Percentiles rank a stretch among this genome's conserved stretches.
phyloP scores from a whole-genome alignment of 805 yeast genomes.

The Kazachstania bromeliacearum region DNA sequence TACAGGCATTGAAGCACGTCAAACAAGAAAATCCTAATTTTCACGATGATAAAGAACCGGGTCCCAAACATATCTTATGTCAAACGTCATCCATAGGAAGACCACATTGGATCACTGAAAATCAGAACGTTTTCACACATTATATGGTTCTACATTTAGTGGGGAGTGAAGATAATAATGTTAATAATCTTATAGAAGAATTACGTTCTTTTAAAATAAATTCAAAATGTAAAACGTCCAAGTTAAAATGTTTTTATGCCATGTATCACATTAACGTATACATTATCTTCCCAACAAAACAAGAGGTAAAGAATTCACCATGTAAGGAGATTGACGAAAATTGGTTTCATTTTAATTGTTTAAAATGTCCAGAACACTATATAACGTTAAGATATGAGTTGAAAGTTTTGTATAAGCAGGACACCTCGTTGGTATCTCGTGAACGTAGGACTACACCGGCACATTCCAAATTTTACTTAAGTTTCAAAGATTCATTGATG shows the following conservation, averaged over 20 bases:
- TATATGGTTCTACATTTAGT: slow-evolving; percentile 21
- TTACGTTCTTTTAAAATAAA: too few species aligned
- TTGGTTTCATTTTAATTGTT: slow-evolving; percentile 24
- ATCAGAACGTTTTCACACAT: slow-evolving; percentile 18
- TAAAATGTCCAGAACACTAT: slow-evolving; percentile 9
- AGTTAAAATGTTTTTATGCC: too few species aligned
- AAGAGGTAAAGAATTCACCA: slow-evolving; percentile 17
- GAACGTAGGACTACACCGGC: slow-evolving; percentile 32
- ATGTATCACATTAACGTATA: slow-evolving; percentile 12
- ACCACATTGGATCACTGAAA: slow-evolving; percentile 9
- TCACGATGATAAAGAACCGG: too few species aligned
- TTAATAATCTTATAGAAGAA: too few species aligned
- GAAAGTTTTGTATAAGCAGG: slow-evolving; percentile 19
- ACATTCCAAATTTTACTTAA: slow-evolving; percentile 60
- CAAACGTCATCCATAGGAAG: slow-evolving; percentile 31
- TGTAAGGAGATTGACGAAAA: slow-evolving; percentile 17
- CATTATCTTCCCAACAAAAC: slow-evolving; percentile 21
- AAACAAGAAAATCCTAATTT: too few species aligned
- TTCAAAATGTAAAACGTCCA: too few species aligned
- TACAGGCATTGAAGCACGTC: too few species aligned
- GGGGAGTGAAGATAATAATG: too few species aligned
- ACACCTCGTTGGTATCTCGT: slow-evolving; percentile 2
- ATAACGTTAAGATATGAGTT: slow-evolving; percentile 11
- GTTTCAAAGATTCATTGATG: slow-evolving; percentile 29
- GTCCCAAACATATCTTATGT: slow-evolving; percentile 28